Conservation (phyloP, 2,329 filamentous ascomycete species). For the Diaporthe capsici region DNA sequence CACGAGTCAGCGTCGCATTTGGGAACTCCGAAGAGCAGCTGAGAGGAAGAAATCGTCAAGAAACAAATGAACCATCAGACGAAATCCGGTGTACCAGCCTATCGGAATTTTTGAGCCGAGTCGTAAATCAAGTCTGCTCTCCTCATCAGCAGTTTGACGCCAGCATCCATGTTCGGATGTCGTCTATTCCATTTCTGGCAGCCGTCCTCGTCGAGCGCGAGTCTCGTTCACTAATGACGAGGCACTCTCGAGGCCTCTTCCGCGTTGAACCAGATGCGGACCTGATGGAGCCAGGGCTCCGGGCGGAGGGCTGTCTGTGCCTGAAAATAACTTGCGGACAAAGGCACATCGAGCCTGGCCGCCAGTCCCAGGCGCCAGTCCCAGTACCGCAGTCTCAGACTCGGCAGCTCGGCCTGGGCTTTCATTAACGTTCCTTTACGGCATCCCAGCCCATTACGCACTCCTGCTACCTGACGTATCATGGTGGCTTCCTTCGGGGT, state of each 20-base stretch:
- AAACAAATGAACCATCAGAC: slow-evolving; percentile 34
- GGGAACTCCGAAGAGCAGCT: slow-evolving; percentile 33
- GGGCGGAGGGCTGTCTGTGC: slow-evolving; percentile 8
- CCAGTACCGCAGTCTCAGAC: slow-evolving; percentile 11
- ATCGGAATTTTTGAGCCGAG: slow-evolving; percentile 27
- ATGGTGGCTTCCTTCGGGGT: slow-evolving; percentile 21
- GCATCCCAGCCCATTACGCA: slow-evolving; percentile 17
- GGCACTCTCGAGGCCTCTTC: slow-evolving; percentile 24
- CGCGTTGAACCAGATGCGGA: slow-evolving; percentile 23
- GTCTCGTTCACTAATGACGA: slow-evolving; percentile 1
- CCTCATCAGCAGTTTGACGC: slow-evolving; percentile 22
- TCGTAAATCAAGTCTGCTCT: slow-evolving; percentile 26
- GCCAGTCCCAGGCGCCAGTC: slow-evolving; percentile 7
- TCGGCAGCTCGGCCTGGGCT: slow-evolving; percentile 16
- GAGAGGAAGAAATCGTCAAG: slow-evolving; percentile 32
- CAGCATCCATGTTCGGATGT: slow-evolving; percentile 9
- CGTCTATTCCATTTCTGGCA: slow-evolving; percentile 14
- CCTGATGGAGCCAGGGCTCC: slow-evolving; percentile 37
- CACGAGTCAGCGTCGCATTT: slow-evolving; percentile 40
- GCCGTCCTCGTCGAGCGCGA: background rate
- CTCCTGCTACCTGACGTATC: slow-evolving; percentile 32
- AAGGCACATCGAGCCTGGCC: background rate
- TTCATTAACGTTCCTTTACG: slow-evolving; percentile 11
- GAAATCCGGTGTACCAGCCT: slow-evolving; percentile 32
- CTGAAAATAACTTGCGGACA: slow-evolving; percentile 26